These are phyloP conservation scores for Penicillium sp. DNA, from an alignment of 2,329 filamentous ascomycete species.

Conservation along the genomic window DNA sequence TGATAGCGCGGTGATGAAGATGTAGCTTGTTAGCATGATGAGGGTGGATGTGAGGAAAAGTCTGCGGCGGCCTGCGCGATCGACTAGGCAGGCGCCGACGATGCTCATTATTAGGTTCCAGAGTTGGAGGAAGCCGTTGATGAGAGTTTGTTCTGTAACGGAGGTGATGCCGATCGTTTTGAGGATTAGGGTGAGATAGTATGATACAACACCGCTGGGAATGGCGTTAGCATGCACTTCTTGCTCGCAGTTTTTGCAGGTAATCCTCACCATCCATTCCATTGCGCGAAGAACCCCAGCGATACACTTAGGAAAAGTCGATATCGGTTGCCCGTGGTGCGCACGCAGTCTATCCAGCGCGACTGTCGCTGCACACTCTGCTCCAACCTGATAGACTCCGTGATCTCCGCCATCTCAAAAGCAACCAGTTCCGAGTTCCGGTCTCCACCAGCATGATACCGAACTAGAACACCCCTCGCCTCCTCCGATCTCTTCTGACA, in stretches of 20 bases:
- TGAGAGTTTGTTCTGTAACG: conserved; percentile 14
- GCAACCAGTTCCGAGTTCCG: conserved; percentile 8
- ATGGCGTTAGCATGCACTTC: background rate
- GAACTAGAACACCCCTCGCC: conserved; percentile 6
- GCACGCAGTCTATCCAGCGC: background rate
- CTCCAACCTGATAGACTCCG: background rate
- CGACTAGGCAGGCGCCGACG: conserved; percentile 15
- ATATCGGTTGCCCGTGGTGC: background rate
- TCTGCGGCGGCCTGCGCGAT: conserved; percentile 11
- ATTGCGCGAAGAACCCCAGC: background rate
- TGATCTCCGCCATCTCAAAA: conserved; percentile 18
- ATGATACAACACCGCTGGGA: conserved; percentile 21
- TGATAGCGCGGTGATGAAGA: conserved; percentile 27
- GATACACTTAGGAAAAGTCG: background rate
- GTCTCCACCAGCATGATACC: conserved; percentile 17
- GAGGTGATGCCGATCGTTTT: conserved; percentile 16
- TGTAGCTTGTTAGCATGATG: conserved; percentile 22
- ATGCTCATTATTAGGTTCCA: conserved; percentile 20
- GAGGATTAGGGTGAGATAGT: conserved; percentile 16
- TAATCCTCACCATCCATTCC: background rate
- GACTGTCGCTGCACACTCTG: background rate
- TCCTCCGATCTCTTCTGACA: conserved; percentile 2
- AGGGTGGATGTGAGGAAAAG: conserved; percentile 16
- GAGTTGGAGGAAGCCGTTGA: conserved; percentile 19
- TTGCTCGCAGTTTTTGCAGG: too few species aligned